Percentiles rank a stretch among this genome's conserved stretches.
phyloP scores from a whole-genome alignment of 108 stramenopile genomes.

The Skeletonema potamos region DNA sequence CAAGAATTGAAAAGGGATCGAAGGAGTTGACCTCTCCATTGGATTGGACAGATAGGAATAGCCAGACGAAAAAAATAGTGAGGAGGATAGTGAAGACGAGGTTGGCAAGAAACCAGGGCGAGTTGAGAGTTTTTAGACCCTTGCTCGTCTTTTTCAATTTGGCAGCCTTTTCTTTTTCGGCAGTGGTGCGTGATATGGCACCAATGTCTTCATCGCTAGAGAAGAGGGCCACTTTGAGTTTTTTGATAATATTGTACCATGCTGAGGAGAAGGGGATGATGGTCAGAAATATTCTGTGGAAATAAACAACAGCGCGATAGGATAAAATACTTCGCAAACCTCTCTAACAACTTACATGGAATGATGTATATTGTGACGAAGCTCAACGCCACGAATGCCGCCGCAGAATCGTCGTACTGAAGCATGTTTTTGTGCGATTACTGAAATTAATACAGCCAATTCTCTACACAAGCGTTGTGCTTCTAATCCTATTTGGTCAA shows the following conservation, averaged over 20 bases:
- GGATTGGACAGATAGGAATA: slow-evolving; percentile 59
- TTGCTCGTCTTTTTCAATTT: slow-evolving; percentile 75
- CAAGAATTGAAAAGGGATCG: slow-evolving; percentile 90
- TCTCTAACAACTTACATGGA: slow-evolving; percentile 67
- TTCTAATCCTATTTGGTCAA: not conserved
- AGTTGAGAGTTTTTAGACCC: slow-evolving; percentile 61
- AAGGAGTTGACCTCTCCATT: slow-evolving; percentile 93
- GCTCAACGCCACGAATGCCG: slow-evolving; percentile 91
- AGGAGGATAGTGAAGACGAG: slow-evolving; percentile 63
- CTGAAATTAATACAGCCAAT: not conserved
- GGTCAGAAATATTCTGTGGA: slow-evolving; percentile 1
- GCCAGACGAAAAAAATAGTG: slow-evolving; percentile 67
- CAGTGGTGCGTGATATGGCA: slow-evolving; percentile 81
- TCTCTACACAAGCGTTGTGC: too few species aligned
- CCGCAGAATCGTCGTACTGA: slow-evolving; percentile 94
- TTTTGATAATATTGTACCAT: slow-evolving; percentile 73
- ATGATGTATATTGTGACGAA: slow-evolving; percentile 86
- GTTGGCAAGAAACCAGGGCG: slow-evolving; percentile 70
- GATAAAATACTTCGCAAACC: not conserved
- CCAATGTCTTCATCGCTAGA: slow-evolving; percentile 76
- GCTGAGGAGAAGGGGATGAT: slow-evolving; percentile 42
- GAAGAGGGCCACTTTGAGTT: slow-evolving; percentile 61
- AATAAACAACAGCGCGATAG: slow-evolving; percentile 1
- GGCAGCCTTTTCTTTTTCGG: slow-evolving; percentile 86
- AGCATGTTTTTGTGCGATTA: slow-evolving; percentile 56